These are phyloP conservation scores for Gastrolobium bilobum DNA, from an alignment of 306 rosid genomes.

Conservation along the genomic window DNA sequence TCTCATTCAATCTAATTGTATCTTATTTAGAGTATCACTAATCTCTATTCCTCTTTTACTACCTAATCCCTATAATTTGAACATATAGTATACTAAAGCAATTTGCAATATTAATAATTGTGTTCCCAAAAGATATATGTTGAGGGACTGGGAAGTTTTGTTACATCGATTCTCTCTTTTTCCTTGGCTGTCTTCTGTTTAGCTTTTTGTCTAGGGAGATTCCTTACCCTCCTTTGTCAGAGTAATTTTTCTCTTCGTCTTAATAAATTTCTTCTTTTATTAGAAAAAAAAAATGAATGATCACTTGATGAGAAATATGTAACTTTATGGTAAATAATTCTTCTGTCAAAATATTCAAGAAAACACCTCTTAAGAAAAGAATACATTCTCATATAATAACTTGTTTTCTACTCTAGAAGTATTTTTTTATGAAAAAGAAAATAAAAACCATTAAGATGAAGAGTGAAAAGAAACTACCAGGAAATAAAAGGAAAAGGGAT, in stretches of 20 bases:
- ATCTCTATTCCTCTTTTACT: not conserved
- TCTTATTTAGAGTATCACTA: not conserved
- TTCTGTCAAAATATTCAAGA: not conserved
- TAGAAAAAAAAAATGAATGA: not conserved
- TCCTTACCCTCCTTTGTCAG: too few relatives aligned
- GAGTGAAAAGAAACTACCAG: not conserved
- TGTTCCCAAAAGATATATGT: not conserved
- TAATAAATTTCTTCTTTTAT: too few relatives aligned
- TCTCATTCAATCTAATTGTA: not conserved
- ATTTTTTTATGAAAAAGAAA: too few relatives aligned
- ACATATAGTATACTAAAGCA: not conserved
- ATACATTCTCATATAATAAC: not conserved
- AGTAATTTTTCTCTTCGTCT: too few relatives aligned
- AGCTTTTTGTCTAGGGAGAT: too few relatives aligned
- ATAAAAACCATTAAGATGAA: too few relatives aligned
- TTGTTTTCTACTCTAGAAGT: not conserved
- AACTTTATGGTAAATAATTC: not conserved
- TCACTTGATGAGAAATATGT: not conserved
- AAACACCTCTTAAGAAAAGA: not conserved
- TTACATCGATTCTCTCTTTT: too few relatives aligned
- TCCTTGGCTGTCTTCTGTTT: too few relatives aligned
- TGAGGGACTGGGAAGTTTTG: too few relatives aligned
- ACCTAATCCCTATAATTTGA: conserved; percentile 25
- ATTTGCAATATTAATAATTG: not conserved
- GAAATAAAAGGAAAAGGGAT: not conserved